phyloP scores from a whole-genome alignment of 1,284 basidiomycete species.

The Coriolopsis trogii region DNA sequence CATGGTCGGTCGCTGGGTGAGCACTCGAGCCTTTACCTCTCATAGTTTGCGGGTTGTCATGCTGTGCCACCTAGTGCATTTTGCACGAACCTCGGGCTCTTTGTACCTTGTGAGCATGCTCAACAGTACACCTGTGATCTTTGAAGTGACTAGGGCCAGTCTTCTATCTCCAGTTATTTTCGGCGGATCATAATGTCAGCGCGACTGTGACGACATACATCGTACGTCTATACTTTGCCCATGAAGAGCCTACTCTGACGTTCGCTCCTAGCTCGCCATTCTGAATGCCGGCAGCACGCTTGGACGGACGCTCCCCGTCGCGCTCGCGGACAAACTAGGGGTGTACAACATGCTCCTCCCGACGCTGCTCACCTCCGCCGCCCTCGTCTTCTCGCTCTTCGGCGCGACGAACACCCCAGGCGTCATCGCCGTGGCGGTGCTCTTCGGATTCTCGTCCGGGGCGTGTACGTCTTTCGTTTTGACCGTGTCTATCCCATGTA shows the following conservation, averaged over 20 bases:
- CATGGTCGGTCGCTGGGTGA: slow-evolving; percentile 46
- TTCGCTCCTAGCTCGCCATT: slow-evolving; percentile 35
- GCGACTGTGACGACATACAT: slow-evolving; percentile 49
- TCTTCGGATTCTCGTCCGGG: slow-evolving; percentile 55
- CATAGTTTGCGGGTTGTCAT: too few species aligned
- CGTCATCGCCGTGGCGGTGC: slow-evolving; percentile 42
- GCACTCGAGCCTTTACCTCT: slow-evolving; percentile 13
- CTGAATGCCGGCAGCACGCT: slow-evolving; percentile 52
- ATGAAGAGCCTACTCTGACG: background rate
- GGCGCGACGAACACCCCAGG: slow-evolving; percentile 41
- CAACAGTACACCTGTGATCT: slow-evolving; percentile 5
- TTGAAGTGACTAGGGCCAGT: slow-evolving; percentile 35
- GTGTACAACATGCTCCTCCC: slow-evolving; percentile 36
- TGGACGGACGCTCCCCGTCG: slow-evolving; percentile 51
- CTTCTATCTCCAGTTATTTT: slow-evolving; percentile 59
- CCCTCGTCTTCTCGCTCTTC: slow-evolving; percentile 47
- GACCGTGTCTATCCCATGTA: background rate
- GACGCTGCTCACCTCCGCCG: slow-evolving; percentile 43
- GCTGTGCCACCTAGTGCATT: slow-evolving; percentile 42
- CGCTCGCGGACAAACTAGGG: slow-evolving; percentile 50
- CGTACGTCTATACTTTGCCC: slow-evolving; percentile 35
- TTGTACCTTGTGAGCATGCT: slow-evolving; percentile 48
- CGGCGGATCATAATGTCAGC: slow-evolving; percentile 44
- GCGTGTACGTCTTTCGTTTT: slow-evolving; percentile 40
- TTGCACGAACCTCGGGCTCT: slow-evolving; percentile 47